A percentile compares a stretch with the other conserved stretches of the same genome.
Evolutionary conservation across 148 eudicot genomes (phyloP).

Genomic region (Pharnaceum exiguum): DNA sequence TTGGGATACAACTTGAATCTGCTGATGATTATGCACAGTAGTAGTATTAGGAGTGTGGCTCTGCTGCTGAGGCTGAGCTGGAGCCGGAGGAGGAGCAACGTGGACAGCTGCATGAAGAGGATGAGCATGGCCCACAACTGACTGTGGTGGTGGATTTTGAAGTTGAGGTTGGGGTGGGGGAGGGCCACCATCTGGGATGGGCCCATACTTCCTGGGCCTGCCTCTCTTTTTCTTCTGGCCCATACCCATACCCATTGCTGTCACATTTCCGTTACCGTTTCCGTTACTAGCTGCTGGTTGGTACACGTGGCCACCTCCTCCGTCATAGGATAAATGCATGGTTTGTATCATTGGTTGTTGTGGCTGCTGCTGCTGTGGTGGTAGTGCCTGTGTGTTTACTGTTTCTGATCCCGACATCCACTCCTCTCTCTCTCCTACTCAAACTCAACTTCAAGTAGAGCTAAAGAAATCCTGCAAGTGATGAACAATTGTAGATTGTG

Average conservation of each 20-base stretch:
- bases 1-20: background rate
- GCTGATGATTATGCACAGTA: no score
- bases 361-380: constrained; percentile 2
- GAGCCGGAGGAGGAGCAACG: no score
- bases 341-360: constrained; percentile 21
- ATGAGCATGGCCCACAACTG: no score
- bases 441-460: background rate
- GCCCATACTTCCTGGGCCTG: constrained; percentile 48
- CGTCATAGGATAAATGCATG: constrained; percentile 28
- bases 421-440: background rate
- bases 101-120: no score
- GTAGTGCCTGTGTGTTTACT: constrained; percentile 2
- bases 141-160: no score
- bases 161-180: background rate
- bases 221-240: constrained; percentile 41
- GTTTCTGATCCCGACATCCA: constrained; percentile 30
- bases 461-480: constrained; percentile 12
- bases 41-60: no score
- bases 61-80: no score
- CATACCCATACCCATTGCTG: constrained; percentile 8
- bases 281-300: constrained; percentile 22
- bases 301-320: constrained; percentile 26
- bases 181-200: constrained; percentile 27
- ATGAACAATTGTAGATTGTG: background rate
- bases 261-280: constrained; percentile 7